Base-by-base conservation (phyloP, 179 eudicot genomes). In the Sideroxylon spinosum region DNA sequence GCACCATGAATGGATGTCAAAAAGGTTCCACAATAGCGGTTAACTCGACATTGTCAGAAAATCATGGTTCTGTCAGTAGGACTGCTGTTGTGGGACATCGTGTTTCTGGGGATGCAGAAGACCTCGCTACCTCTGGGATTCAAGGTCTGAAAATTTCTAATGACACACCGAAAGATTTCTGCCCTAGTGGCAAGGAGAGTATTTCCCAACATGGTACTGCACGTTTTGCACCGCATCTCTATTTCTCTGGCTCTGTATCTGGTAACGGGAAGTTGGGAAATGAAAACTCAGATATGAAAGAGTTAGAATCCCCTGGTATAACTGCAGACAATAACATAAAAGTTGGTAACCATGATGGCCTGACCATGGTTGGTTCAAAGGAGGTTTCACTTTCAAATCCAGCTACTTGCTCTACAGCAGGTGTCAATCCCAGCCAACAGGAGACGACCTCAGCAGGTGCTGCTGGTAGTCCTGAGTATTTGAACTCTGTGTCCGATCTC, bases 401-500 rank as follows among this genome's bases (percentile, higher is more conserved):
- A 16, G 64, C 50, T 74, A 44, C 56, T 25, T 28, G 71, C 71
- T 25, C 68, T 26, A 7, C 32, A 12, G 65, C 20, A 29, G 66
- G 71, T 77, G n/a, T 67, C 14, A 44, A 37, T 68, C 74, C 74
- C 57, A 46, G 80, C 50, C 52, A 57, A 12, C 16, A 16, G 23
- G 75, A 68, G 22, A 75, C 46, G 59, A 26, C 46, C 48, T 71
- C 75, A 0, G 53, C 60, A 12, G 55, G 48, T 49, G 62, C 53
- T 53, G 75, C 80, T 29, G 76, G 70, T 10, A 7, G 23, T 22
- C 71, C 25, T 66, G 77, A 69, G 78, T 32, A 29, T 75, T 60
- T 65, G 56, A 79, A 73, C 25, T 63, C 83, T 16, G 77, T 84
- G 80, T 80, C 87, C n/a, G 93, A 85, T 81, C 92, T 91, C 44